Base-by-base conservation (phyloP, 208 protist genomes). In the Leishmania tarentolae region DNA sequence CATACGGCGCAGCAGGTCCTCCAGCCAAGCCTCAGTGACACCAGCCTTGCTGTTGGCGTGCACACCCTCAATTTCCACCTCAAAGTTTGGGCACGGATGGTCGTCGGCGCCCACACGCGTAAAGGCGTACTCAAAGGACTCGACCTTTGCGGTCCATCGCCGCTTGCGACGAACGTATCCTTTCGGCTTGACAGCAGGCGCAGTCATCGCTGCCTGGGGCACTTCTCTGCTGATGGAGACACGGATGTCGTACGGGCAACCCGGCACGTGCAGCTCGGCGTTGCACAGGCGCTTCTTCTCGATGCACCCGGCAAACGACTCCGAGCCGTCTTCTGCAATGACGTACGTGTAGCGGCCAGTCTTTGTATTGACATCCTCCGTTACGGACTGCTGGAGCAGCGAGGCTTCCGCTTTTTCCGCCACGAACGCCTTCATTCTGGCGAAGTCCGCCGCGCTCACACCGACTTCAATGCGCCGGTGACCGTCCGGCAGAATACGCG, bases 31-130 rank as follows among this genome's bases (percentile, higher is more conserved):
- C 76, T 80, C 75, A 7, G 89, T 97, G 37, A 97, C 76, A 40
- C 89, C 84, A 2, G 68, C 74, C 50, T 50, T 66, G 24, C 65
- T 31, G 37, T 89, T 78, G 28, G 37, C 82, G 50, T 92, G 91
- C 9, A 88, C 78, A 13, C 83, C 88, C 82, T 97, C 94, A 7
- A 97, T 31, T 79, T 97, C 94, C 50, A 97, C 92, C 72, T 97
- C 94, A 69, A 85, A 94, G 76, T 37, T 78, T 6, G 74, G 52
- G 2, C 69, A 35, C 31, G 69, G 50, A 1, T 87, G 63, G 46
- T 57, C 77, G 61, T 35, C 63, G 35, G 84, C 76, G 24, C 47
- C 73, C 31, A 95, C 89, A 6, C 76, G 59, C 19, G 94, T 97
- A 52, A 93, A 65, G 81, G 94, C 94, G 82, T 95, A 97, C 74